Evolutionary conservation across 2,329 filamentous ascomycete genomes (phyloP).

Genomic region (Paraphaeosphaeria sporulosa): DNA sequence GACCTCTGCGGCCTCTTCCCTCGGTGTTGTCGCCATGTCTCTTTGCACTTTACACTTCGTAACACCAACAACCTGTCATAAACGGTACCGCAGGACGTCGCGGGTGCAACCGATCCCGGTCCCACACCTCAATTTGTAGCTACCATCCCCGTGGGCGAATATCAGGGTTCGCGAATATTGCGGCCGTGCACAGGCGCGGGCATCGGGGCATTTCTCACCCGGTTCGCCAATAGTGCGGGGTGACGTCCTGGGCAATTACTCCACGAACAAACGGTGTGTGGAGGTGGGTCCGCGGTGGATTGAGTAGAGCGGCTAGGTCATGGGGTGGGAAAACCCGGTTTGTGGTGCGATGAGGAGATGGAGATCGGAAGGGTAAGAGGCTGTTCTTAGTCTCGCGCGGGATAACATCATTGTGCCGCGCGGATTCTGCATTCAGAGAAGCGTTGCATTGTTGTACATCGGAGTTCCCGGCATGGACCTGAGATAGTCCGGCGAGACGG

Average conservation of each 20-base stretch:
- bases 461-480: too few species aligned
- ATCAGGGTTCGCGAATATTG: conserved; percentile 21
- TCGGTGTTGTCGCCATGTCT: conserved; percentile 20
- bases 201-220: conserved; percentile 35
- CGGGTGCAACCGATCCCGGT: conserved; percentile 17
- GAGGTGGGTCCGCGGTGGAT: conserved; percentile 14
- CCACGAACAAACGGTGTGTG: conserved; percentile 22
- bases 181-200: conserved; percentile 24
- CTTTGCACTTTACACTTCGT: too few species aligned
- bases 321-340: conserved; percentile 3
- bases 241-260: conserved; percentile 20
- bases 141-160: conserved; percentile 16
- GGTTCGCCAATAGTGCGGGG: conserved; percentile 36
- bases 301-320: not conserved
- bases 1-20: conserved; percentile 29
- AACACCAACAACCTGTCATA: too few species aligned
- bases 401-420: not conserved
- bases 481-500: too few species aligned
- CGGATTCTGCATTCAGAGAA: not conserved
- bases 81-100: conserved; percentile 10
- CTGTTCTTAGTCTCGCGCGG: not conserved
- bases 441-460: too few species aligned
- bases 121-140: conserved; percentile 33
- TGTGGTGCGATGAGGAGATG: not conserved
- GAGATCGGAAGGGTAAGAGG: not conserved